Evolutionary conservation across 2,329 filamentous ascomycete genomes (phyloP).

Genomic region (Colletotrichum coccodes): DNA sequence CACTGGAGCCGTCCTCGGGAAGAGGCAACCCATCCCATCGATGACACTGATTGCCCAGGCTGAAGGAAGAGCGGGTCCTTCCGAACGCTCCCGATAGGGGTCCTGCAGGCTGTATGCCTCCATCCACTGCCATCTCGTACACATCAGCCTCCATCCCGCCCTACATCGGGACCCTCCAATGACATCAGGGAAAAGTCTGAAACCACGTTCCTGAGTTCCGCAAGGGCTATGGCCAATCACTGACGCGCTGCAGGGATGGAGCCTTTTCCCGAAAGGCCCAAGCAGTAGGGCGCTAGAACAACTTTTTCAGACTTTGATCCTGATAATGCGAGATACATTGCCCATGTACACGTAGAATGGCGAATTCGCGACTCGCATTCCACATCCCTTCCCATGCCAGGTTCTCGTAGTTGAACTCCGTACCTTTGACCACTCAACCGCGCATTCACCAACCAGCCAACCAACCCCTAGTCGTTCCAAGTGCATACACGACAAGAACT

Average conservation of each 20-base stretch:
- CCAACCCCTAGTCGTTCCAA: no score
- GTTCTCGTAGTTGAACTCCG: neutral
- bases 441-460: neutral
- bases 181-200: slow-evolving; percentile 28
- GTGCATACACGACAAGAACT: neutral
- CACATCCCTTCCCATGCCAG: neutral
- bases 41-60: neutral
- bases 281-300: slow-evolving; percentile 23
- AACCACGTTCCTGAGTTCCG: slow-evolving; percentile 31
- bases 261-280: neutral
- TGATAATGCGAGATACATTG: neutral
- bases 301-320: slow-evolving; percentile 22
- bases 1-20: neutral
- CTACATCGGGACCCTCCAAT: slow-evolving; percentile 30
- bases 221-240: slow-evolving; percentile 17
- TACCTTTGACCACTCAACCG: neutral
- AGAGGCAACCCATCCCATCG: slow-evolving; percentile 5
- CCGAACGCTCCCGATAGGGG: slow-evolving; percentile 32
- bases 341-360: slow-evolving; percentile 9
- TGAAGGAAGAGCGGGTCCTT: slow-evolving; percentile 27
- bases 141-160: slow-evolving; percentile 3
- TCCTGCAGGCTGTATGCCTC: slow-evolving; percentile 32
- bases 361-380: slow-evolving; percentile 20
- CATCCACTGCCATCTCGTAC: slow-evolving; percentile 3
- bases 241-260: slow-evolving; percentile 10